phyloP scores from a whole-genome alignment of 1,284 basidiomycete species.

The Puccinia horiana region DNA sequence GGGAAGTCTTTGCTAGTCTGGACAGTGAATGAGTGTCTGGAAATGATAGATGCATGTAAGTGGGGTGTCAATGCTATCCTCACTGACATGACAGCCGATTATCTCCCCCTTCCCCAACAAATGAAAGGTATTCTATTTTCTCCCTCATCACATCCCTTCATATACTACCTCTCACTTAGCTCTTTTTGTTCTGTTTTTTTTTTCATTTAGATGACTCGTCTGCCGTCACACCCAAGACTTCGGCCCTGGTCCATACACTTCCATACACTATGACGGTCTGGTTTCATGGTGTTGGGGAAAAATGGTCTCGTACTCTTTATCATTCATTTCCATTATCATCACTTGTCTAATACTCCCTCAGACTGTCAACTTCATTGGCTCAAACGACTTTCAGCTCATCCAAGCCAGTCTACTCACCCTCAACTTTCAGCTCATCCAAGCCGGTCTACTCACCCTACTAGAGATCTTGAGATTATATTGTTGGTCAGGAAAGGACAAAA shows the following conservation, averaged over 20 bases:
- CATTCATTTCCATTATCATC: too few relatives aligned
- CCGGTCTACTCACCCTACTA: slow-evolving; percentile 19
- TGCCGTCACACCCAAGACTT: slow-evolving; percentile 20
- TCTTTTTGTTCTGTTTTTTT: background rate
- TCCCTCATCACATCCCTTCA: background rate
- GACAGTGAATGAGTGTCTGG: slow-evolving; percentile 87
- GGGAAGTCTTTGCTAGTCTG: slow-evolving; percentile 90
- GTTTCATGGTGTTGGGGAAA: slow-evolving; percentile 15
- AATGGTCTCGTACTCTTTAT: slow-evolving; percentile 1
- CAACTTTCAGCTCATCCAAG: too few relatives aligned
- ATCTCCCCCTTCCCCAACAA: slow-evolving; percentile 71
- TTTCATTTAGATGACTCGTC: slow-evolving; percentile 10
- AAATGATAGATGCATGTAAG: slow-evolving; percentile 92
- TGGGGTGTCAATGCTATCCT: slow-evolving; percentile 89
- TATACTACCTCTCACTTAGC: too few relatives aligned
- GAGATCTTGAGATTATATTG: slow-evolving; percentile 40
- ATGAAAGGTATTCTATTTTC: slow-evolving; percentile 64
- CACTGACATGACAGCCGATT: slow-evolving; percentile 77
- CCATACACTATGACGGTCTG: slow-evolving; percentile 19
- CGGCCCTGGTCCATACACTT: slow-evolving; percentile 29
- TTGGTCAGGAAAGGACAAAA: slow-evolving; percentile 16
- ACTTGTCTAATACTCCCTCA: slow-evolving; percentile 37
- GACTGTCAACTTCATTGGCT: slow-evolving; percentile 2
- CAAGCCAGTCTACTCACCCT: too few relatives aligned
- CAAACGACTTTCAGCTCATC: slow-evolving; percentile 2